A percentile compares a stretch with the other conserved stretches of the same genome.
Conservation (phyloP, 805 yeast genomes). For the Candida ascalaphidarum region DNA sequence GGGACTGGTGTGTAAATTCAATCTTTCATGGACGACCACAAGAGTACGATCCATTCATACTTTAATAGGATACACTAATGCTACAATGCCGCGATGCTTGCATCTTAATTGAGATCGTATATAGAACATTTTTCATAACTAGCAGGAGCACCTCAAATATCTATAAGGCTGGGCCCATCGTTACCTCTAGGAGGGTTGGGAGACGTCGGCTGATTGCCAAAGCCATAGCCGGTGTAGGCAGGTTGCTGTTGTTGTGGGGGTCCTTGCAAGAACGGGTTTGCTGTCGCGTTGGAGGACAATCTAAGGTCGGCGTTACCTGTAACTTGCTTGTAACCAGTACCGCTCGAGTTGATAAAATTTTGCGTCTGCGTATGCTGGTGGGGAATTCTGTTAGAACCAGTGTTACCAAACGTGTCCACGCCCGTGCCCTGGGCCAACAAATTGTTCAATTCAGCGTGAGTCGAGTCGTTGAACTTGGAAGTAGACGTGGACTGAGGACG, state of each 20-base stretch:
- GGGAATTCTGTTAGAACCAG: slow-evolving; percentile 77
- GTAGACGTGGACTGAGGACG: slow-evolving; percentile 13
- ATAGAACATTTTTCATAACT: no score
- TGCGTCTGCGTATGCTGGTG: slow-evolving; percentile 85
- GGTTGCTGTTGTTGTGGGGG: slow-evolving; percentile 39
- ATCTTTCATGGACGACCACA: no score
- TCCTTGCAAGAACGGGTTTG: slow-evolving; percentile 48
- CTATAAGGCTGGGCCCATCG: slow-evolving; percentile 40
- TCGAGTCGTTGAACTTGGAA: slow-evolving; percentile 33
- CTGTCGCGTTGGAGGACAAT: slow-evolving; percentile 30
- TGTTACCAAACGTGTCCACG: slow-evolving; percentile 86
- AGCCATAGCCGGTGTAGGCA: slow-evolving; percentile 88
- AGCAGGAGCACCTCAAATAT: slow-evolving; percentile 16
- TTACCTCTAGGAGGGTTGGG: slow-evolving; percentile 15
- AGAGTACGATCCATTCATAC: no score
- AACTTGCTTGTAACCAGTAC: slow-evolving; percentile 63
- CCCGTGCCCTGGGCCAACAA: slow-evolving; percentile 84
- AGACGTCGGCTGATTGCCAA: slow-evolving; percentile 62
- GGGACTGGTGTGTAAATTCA: slow-evolving; percentile 58
- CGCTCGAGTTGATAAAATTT: slow-evolving; percentile 78
- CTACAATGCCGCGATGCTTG: no score
- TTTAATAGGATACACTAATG: no score
- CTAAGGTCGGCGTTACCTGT: slow-evolving; percentile 23
- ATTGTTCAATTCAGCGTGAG: slow-evolving; percentile 60
- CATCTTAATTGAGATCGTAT: no score